phyloP scores from a whole-genome alignment of 352 stramenopile species.

The Blastocystis hominis region DNA sequence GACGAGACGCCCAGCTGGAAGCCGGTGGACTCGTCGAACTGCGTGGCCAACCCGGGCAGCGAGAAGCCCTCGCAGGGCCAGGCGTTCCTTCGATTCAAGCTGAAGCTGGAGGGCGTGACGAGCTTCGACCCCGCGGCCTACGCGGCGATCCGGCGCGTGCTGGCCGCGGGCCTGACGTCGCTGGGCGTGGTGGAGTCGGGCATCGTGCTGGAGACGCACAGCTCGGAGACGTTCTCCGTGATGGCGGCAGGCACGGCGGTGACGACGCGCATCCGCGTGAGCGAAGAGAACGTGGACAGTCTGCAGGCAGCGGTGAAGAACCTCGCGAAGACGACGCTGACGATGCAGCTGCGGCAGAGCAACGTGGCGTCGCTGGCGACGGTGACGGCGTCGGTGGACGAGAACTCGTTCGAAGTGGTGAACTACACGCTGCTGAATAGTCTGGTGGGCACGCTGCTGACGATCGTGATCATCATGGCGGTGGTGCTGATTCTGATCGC shows the following conservation, averaged over 20 bases:
- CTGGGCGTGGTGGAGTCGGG: background rate
- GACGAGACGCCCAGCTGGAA: constrained; percentile 10
- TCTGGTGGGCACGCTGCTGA: background rate
- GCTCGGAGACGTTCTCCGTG: background rate
- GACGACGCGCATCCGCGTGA: background rate
- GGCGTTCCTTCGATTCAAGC: constrained; percentile 25
- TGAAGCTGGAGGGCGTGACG: constrained; percentile 25
- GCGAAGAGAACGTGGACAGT: background rate
- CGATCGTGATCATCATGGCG: constrained; percentile 4
- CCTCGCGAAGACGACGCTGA: constrained; percentile 12
- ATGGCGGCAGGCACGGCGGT: constrained; percentile 13
- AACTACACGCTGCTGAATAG: constrained; percentile 44
- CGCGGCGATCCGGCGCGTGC: constrained; percentile 22
- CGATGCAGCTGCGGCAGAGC: background rate
- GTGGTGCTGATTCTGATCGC: constrained; percentile 16
- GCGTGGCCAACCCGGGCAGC: background rate
- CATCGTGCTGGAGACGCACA: constrained; percentile 12
- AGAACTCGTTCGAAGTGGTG: constrained; percentile 14
- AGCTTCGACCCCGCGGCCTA: background rate
- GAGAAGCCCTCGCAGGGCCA: constrained; percentile 39
- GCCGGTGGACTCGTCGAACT: constrained; percentile 2
- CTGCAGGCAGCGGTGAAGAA: background rate
- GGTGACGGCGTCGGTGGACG: background rate
- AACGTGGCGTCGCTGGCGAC: constrained; percentile 5
- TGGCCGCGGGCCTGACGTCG: background rate